Evolutionary conservation across 2,329 filamentous ascomycete species (phyloP).

Genomic region (Macrophomina pseudophaseolina): DNA sequence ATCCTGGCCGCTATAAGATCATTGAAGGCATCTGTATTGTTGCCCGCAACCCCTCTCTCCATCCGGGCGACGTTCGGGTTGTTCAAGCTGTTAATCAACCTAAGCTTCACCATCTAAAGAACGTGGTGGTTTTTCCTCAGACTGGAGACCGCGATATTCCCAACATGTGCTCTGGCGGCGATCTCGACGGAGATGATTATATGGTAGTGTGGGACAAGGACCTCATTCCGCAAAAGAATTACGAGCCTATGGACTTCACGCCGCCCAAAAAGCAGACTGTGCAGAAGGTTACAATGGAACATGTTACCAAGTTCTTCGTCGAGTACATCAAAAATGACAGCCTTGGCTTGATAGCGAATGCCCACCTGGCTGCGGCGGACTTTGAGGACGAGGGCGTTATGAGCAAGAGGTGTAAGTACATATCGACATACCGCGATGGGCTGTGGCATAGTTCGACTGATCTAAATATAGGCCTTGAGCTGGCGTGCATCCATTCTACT

Average conservation of each 20-base stretch:
- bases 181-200: constrained; percentile 95
- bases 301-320: constrained; percentile 86
- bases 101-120: constrained; percentile 74
- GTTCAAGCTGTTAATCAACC: constrained; percentile 81
- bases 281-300: constrained; percentile 69
- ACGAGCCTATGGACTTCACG: constrained; percentile 77
- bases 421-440: too few species aligned
- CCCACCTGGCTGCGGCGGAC: constrained; percentile 82
- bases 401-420: constrained; percentile 65
- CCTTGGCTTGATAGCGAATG: constrained; percentile 77
- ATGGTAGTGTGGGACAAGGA: constrained; percentile 88
- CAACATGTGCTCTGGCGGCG: constrained; percentile 94
- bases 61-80: constrained; percentile 88
- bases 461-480: constrained; percentile 59
- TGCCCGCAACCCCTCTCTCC: constrained; percentile 90
- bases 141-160: constrained; percentile 83
- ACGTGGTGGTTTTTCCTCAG: constrained; percentile 87
- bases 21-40: constrained; percentile 81
- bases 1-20: constrained; percentile 62
- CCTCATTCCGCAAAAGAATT: constrained; percentile 68
- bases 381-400: constrained; percentile 65
- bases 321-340: constrained; percentile 90
- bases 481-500: constrained; percentile 83
- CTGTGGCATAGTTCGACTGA: background rate
- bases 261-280: constrained; percentile 62